Evolutionary conservation across 768 basidiomycete genomes (phyloP), one percentile per base, ranked within the genome.

Genomic region (Suillus plorans): DNA sequence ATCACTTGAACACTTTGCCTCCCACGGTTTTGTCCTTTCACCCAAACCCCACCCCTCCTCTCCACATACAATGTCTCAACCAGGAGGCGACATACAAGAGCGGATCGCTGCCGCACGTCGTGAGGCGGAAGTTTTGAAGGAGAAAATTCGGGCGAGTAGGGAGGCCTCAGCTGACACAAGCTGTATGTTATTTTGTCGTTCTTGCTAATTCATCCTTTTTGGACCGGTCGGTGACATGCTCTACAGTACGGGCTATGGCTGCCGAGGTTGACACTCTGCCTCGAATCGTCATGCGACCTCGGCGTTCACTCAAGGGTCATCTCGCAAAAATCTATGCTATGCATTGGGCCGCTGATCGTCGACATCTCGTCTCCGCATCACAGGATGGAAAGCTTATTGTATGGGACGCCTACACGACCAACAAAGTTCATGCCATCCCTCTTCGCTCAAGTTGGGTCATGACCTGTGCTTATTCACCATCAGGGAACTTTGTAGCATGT

Each of bases 401-500:
- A 62, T 99, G 97, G 97, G 97, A 99, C 78, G 97, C 97, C 60
- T 99, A 99, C 80, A 99, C 97, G n/a, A 97, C 96, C 64, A 99
- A 99, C 86, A 99, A 99, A 83, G 97, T 99, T 66, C 97, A 99
- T 74, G 97, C 97, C 70, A 99, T 99, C 76, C 97, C 97, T 60
- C 83, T 99, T 56, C 90, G 97, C 61, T 97, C 95, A 55, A 95
- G 93, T 74, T 99, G 97, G 97, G 97, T 99, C 80, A 99, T 99
- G 97, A 99, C 97, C 60, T 99, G 97, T 76, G 97, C 97, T 60
- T 99, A 98, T 79, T 90, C 97, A 25, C 97, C 97, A 5, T 94
- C 93, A 20, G 97, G 97, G 59, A 96, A 93, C 78, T 97, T 92
- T 69, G 97, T 99, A 67, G 97, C 97, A 42, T 99, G 97, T 71